phyloP scores from a whole-genome alignment of 768 basidiomycete species.

The Lactarius akahatsu region DNA sequence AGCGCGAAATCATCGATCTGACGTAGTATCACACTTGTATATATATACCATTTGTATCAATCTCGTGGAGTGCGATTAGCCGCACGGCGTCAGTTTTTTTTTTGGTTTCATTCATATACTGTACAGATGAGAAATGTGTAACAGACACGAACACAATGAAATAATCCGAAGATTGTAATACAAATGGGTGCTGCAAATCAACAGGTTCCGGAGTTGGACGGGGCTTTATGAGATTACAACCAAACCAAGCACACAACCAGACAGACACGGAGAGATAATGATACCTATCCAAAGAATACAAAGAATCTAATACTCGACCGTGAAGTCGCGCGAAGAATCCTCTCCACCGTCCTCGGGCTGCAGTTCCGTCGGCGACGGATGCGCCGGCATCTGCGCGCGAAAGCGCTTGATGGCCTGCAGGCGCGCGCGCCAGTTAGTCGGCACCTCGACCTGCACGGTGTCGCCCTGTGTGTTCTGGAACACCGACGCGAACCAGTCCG shows the following conservation, averaged over 20 bases:
- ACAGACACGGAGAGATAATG: conserved; percentile 20
- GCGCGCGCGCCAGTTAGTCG: conserved; percentile 86
- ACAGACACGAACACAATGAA: background rate
- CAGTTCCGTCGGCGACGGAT: conserved; percentile 20
- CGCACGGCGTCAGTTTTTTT: background rate
- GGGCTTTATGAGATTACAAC: background rate
- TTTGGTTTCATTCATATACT: conserved; percentile 14
- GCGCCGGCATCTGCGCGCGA: conserved; percentile 32
- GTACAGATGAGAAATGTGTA: conserved; percentile 16
- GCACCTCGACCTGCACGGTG: conserved; percentile 69
- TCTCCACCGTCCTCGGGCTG: conserved; percentile 33
- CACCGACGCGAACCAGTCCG: conserved; percentile 88
- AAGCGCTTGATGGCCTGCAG: conserved; percentile 79
- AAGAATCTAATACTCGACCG: conserved; percentile 20
- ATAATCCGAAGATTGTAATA: conserved; percentile 22
- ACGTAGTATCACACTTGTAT: conserved; percentile 33
- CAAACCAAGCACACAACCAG: conserved; percentile 8
- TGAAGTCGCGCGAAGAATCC: conserved; percentile 37
- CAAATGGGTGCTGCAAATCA: conserved; percentile 5
- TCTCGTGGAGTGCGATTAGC: background rate
- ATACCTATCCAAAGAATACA: conserved; percentile 14
- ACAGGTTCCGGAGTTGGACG: background rate
- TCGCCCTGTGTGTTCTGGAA: conserved; percentile 74
- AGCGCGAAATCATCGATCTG: conserved; percentile 42
- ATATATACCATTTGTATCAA: background rate